Conservation (phyloP, 805 yeast species). For the Wickerhamomyces hampshirensis region DNA sequence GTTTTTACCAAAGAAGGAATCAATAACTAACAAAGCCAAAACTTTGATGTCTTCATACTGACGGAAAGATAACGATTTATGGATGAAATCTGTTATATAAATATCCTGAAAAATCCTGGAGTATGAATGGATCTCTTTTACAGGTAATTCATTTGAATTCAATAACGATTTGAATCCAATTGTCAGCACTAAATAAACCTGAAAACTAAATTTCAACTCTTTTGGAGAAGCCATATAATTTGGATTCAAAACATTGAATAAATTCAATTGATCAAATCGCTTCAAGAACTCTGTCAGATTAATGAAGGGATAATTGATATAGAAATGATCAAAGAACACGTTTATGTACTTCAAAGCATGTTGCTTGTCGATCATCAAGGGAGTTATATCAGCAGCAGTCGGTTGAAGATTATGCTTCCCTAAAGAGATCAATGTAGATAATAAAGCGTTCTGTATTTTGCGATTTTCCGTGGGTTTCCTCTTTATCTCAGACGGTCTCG, state of each 20-base stretch:
- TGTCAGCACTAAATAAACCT: constrained; percentile 14
- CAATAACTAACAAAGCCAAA: constrained; percentile 42
- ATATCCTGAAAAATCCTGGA: constrained; percentile 8
- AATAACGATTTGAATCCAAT: constrained; percentile 19
- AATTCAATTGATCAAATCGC: constrained; percentile 9
- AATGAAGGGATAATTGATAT: constrained; percentile 17
- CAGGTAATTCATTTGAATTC: constrained; percentile 6
- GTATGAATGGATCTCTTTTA: constrained; percentile 9
- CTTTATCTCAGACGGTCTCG: constrained; percentile 1
- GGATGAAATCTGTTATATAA: constrained; percentile 7
- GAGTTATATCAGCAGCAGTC: constrained; percentile 2
- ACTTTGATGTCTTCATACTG: constrained; percentile 39
- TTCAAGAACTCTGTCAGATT: constrained; percentile 12
- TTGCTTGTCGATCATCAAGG: constrained; percentile 14
- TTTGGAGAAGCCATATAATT: constrained; percentile 1
- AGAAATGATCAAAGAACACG: constrained; percentile 14
- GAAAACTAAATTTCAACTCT: constrained; percentile 13
- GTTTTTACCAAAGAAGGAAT: constrained; percentile 48
- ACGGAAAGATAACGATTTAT: constrained; percentile 29
- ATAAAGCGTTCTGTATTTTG: constrained; percentile 19
- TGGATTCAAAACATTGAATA: constrained; percentile 17
- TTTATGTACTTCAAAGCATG: constrained; percentile 15
- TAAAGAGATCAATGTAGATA: constrained; percentile 19
- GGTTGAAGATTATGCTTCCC: constrained; percentile 15
- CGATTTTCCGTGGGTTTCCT: not conserved